A percentile compares a stretch with the other conserved stretches of the same genome.
Conservation (phyloP, 345 rosid genomes). For the Clarkia xantiana region DNA sequence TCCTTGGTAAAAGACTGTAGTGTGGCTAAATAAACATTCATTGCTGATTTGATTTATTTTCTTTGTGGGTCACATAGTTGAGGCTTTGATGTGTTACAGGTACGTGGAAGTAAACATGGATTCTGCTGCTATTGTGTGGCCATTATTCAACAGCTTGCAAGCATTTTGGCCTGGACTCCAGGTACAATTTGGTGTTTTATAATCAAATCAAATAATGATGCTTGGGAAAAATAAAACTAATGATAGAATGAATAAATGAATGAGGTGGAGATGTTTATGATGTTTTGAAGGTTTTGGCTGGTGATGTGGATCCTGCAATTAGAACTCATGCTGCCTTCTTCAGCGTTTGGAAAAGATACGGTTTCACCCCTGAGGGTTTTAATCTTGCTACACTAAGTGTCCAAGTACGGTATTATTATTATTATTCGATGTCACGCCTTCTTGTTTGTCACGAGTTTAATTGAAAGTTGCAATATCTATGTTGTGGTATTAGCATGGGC, state of each 20-base stretch:
- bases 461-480: not conserved
- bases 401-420: slow-evolving; percentile 27
- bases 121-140: slow-evolving; percentile 95
- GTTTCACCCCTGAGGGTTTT: slow-evolving; percentile 94
- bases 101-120: slow-evolving; percentile 99
- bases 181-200: slow-evolving; percentile 23
- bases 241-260: too few relatives aligned
- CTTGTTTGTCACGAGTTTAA: slow-evolving; percentile 3
- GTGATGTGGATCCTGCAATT: slow-evolving; percentile 90
- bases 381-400: slow-evolving; percentile 71
- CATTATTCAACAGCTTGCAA: slow-evolving; percentile 90
- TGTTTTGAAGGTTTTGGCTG: slow-evolving; percentile 75
- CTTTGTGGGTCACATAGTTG: not conserved
- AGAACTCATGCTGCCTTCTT: slow-evolving; percentile 95
- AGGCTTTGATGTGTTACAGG: slow-evolving; percentile 28
- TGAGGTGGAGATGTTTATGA: slow-evolving; percentile 1
- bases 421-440: not conserved
- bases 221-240: too few relatives aligned
- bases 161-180: slow-evolving; percentile 99
- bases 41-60: slow-evolving; percentile 6
- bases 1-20: slow-evolving; percentile 62
- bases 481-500: slow-evolving; percentile 59
- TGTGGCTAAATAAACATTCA: slow-evolving; percentile 13
- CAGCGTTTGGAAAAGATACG: slow-evolving; percentile 87
- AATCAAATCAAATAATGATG: too few relatives aligned